phyloP scores from a whole-genome alignment of 1,284 basidiomycete species.

The Microbotryomycetes sp. region DNA sequence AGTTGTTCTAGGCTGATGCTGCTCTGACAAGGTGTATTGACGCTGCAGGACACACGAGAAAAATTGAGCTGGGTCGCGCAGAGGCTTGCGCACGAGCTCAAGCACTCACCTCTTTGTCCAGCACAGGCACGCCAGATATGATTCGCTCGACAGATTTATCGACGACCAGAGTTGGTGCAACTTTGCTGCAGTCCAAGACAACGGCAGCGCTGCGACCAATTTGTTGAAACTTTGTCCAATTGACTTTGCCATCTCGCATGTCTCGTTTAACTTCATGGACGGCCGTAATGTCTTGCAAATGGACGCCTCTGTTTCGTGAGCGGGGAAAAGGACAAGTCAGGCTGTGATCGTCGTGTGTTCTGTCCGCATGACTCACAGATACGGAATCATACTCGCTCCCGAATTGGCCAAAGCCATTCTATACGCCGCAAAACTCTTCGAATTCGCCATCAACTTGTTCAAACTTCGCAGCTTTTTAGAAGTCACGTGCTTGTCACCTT shows the following conservation, averaged over 20 bases:
- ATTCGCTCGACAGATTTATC: constrained; percentile 25
- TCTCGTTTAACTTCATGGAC: constrained; percentile 37
- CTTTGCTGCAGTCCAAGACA: constrained; percentile 32
- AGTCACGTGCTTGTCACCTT: constrained; percentile 15
- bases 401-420: constrained; percentile 36
- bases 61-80: not conserved
- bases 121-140: constrained; percentile 14
- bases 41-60: not conserved
- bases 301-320: constrained; percentile 38
- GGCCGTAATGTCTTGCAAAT: constrained; percentile 38
- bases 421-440: constrained; percentile 36
- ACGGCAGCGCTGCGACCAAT: constrained; percentile 33
- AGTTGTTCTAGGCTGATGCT: constrained; percentile 20
- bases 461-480: constrained; percentile 35
- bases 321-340: not conserved
- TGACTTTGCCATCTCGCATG: constrained; percentile 37
- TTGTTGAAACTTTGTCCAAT: constrained; percentile 37
- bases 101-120: constrained; percentile 17
- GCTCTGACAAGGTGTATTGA: constrained; percentile 23
- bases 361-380: constrained; percentile 30
- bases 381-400: constrained; percentile 34
- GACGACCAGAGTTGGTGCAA: constrained; percentile 27
- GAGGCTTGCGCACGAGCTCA: too few species aligned
- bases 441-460: constrained; percentile 36
- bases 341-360: not conserved